A percentile compares a stretch with the other conserved stretches of the same genome.
phyloP scores from a whole-genome alignment of 331 rosid genomes.

The Dryas integrifolia region DNA sequence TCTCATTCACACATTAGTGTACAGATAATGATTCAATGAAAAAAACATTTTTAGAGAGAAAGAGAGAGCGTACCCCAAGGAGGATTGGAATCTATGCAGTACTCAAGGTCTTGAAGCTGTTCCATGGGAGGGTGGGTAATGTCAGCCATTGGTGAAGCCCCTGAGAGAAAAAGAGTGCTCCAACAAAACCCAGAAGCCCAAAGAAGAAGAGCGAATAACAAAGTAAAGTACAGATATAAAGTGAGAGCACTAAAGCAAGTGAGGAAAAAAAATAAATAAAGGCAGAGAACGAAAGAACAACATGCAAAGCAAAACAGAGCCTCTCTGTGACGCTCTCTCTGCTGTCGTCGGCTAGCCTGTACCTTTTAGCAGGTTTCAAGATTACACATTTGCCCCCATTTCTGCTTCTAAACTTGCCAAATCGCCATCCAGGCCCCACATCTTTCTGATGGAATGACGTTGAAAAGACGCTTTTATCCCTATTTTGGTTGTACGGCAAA shows the following conservation, averaged over 20 bases:
- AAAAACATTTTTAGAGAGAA: constrained; percentile 10
- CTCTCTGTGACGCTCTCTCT: constrained; percentile 36
- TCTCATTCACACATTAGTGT: not conserved
- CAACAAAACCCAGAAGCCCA: constrained; percentile 27
- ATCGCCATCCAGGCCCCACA: constrained; percentile 16
- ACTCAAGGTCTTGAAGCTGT: constrained; percentile 97
- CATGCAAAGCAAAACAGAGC: constrained; percentile 39
- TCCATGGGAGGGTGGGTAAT: constrained; percentile 95
- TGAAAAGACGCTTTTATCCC: constrained; percentile 9
- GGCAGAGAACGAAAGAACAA: constrained; percentile 25
- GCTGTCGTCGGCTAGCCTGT: constrained; percentile 42
- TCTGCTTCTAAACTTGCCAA: constrained; percentile 9
- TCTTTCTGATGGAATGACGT: not conserved
- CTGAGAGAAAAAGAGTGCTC: constrained; percentile 26
- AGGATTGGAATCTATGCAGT: constrained; percentile 97
- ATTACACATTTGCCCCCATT: constrained; percentile 32
- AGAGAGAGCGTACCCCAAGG: constrained; percentile 68
- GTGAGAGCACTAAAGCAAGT: constrained; percentile 29
- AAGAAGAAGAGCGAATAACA: constrained; percentile 21
- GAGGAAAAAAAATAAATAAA: constrained; percentile 39
- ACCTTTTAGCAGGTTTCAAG: constrained; percentile 11
- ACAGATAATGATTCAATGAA: not conserved
- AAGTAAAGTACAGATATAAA: constrained; percentile 31
- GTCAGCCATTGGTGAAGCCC: constrained; percentile 74
- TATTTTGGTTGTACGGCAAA: constrained; percentile 23